These are phyloP conservation scores for Crithidia sp. DNA, from an alignment of 208 protist species.

Conservation along the genomic window DNA sequence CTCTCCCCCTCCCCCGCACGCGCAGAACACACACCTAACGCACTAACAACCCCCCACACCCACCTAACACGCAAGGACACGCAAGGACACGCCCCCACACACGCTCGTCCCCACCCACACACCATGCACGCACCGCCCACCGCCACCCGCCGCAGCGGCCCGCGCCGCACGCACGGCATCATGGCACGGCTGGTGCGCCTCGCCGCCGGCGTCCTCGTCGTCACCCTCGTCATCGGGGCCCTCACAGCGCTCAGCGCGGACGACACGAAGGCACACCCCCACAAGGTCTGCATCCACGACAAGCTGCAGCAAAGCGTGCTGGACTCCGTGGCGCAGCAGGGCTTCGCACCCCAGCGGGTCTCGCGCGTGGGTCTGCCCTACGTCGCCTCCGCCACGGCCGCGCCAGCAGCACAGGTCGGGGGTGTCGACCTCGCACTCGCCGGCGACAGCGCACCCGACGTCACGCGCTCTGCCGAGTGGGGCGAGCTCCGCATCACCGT, in stretches of 20 bases:
- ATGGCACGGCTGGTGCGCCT: conserved; percentile 19
- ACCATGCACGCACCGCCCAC: neutral
- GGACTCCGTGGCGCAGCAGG: conserved; percentile 3
- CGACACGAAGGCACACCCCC: neutral
- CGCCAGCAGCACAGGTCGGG: too few relatives aligned
- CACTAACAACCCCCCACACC: too few relatives aligned
- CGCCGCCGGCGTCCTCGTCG: conserved; percentile 29
- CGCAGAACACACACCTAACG: too few relatives aligned
- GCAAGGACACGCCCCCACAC: neutral
- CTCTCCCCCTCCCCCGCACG: too few relatives aligned
- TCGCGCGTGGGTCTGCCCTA: conserved; percentile 12
- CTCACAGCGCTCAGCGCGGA: conserved; percentile 16
- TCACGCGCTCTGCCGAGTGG: conserved; percentile 15
- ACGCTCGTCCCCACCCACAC: neutral
- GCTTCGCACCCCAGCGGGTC: neutral
- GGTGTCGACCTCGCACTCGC: neutral
- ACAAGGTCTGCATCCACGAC: conserved; percentile 27
- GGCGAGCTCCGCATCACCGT: conserved; percentile 47
- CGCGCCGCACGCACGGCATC: conserved; percentile 19
- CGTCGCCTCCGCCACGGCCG: neutral
- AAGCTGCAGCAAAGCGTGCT: neutral
- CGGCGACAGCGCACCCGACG: neutral
- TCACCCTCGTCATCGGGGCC: conserved; percentile 28
- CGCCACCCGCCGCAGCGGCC: neutral
- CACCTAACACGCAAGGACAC: neutral